Base-by-base conservation (phyloP, 371 early-diverging fungal species). In the Lichtheimia ramosa region DNA sequence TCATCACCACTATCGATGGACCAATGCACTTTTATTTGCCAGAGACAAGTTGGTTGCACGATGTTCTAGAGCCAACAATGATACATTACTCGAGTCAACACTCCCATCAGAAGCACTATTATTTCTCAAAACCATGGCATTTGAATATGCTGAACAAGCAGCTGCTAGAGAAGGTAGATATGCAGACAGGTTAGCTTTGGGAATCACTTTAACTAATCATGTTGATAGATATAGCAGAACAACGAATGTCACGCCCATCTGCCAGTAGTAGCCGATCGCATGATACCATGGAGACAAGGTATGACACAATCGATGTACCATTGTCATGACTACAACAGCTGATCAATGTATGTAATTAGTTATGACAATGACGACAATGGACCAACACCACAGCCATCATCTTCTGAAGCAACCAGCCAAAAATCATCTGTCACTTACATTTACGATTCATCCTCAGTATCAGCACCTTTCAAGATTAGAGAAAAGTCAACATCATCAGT, bases 401-500 rank as follows among this genome's bases (percentile, higher is more conserved):
- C 64, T 25, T 56, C 63, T 34, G 68, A 55, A 23, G 59, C 64
- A 16, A 40, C 64, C 6, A 72, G 68, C 46, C 70, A 72, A 27
- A 67, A 59, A 54, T 74, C 77, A 1, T 71, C 69, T 2, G 51
- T 77, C 42, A 63, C 72, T 42, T 76, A 71, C 65, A 59, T 69
- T 13, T 73, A 69, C 58, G 69, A 68, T 56, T 65, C 70, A 12
- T 63, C 58, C 23, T 69, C 77, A 15, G 58, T 58, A 18, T 61
- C 74, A 5, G 56, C 70, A 18, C 79, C 79, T 10, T 78, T 73
- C 56, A 78, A 78, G 57, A 67, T 78, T 14, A 64, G 60, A 28
- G 68, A 66, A 59, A 78, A 78, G 56, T 66, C 73, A 5, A 27
- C 71, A 4, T 73, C 73, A 1, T 74, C 75, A 1, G 69, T 69